Percentiles rank a stretch among this genome's conserved stretches.
phyloP scores from a whole-genome alignment of 129 eudicot species.

The Chrysanthemum seticuspe region DNA sequence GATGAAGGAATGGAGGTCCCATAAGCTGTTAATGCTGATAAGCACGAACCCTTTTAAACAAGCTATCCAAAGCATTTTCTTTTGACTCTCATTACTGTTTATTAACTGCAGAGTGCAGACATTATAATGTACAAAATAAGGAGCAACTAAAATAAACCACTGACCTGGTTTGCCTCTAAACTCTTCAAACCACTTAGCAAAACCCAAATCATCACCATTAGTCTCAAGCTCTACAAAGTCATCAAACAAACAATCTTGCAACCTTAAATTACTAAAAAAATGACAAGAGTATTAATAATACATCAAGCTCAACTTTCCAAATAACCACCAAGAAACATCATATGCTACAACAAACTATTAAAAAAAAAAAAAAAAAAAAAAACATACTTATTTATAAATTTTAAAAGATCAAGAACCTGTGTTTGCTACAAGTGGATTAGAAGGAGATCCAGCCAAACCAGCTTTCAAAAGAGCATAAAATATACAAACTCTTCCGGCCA shows the following conservation, averaged over 20 bases:
- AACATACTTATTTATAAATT: background rate
- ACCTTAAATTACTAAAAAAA: background rate
- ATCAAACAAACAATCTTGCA: background rate
- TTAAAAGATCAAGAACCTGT: constrained; percentile 42
- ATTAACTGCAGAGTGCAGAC: background rate
- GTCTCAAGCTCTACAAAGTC: constrained; percentile 44
- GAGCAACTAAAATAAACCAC: constrained; percentile 3
- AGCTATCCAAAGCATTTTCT: background rate
- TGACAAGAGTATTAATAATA: no score
- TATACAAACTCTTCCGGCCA: constrained; percentile 91
- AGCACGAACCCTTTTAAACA: no score
- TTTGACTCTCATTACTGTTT: background rate
- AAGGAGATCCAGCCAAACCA: constrained; percentile 95
- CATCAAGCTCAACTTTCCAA: no score
- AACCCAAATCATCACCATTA: constrained; percentile 81
- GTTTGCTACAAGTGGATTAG: constrained; percentile 70
- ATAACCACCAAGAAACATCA: no score
- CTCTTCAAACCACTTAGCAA: constrained; percentile 78
- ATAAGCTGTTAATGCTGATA: no score
- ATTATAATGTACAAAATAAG: no score
- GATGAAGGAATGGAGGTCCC: no score
- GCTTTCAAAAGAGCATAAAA: constrained; percentile 84
- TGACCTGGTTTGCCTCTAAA: constrained; percentile 79
- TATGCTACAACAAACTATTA: constrained; percentile 13
- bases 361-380: no score